Base-by-base conservation (phyloP, 1,284 basidiomycete genomes). In the Ustilago trichophora region DNA sequence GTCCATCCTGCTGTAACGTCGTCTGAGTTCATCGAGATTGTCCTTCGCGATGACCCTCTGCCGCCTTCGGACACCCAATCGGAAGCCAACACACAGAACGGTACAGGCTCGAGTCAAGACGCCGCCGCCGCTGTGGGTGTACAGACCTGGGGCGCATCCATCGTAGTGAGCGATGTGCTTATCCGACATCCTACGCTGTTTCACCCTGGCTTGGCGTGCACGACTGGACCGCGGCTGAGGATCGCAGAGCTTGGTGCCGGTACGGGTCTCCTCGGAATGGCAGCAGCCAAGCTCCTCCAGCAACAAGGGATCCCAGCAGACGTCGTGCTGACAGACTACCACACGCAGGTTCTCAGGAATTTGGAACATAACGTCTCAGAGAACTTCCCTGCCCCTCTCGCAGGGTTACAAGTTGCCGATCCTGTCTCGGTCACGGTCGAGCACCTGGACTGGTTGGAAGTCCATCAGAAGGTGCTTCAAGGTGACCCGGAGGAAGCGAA, bases 101-200 rank as follows among this genome's bases (percentile, higher is more conserved):
- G 32, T 0, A 34, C 26, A 6, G 62, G 50, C 7, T 49, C 53
- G 1, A 60, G 49, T 21, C 54, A 68, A 32, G 56, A 57, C 22
- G 64, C 66, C 9, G 64, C 69, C 13, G 69, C 55, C 9, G 69
- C 69, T 34, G 64, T 72, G 0, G 69, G 69, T 9, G 69, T 67
- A 2, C 64, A 69, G 36, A 72, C 69, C 3, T 72, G 69, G 69
- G 69, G 58, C 5, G 59, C 64, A 4, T 43, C 69, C 6, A 56
- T 69, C 41, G 45, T 68, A 7, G 43, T 67, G 13, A 64, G 65
- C 40, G 69, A 68, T 22, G 51, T 64, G 19, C 31, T 72, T 9
- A 34, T 64, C 18, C 51, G 62, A 13, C 46, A 53, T 32, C 60
- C 63, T 2, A 32, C 35, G 11, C 38, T 60, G 10, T 72, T 69